phyloP scores from a whole-genome alignment of 1,284 basidiomycete species.

The Xanthoconium separans region DNA sequence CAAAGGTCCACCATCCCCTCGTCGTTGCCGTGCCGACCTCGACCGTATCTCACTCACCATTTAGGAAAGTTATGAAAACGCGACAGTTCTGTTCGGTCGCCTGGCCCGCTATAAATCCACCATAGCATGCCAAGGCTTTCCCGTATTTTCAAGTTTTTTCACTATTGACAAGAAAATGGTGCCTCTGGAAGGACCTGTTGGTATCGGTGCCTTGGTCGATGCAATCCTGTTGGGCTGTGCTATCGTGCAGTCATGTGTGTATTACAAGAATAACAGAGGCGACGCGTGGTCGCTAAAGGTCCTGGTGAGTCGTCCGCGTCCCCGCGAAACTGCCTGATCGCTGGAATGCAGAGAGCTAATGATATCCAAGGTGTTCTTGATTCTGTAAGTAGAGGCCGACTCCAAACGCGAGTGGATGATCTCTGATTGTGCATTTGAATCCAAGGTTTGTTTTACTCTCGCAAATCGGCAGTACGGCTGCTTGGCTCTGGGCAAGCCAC shows the following conservation, averaged over 20 bases:
- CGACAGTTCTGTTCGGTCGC: conserved; percentile 11
- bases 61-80: conserved; percentile 9
- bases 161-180: conserved; percentile 11
- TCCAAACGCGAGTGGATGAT: background rate
- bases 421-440: conserved; percentile 5
- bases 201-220: conserved; percentile 22
- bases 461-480: conserved; percentile 14
- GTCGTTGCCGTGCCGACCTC: conserved; percentile 19
- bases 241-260: conserved; percentile 27
- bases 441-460: conserved; percentile 18
- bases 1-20: background rate
- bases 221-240: conserved; percentile 26
- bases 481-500: conserved; percentile 22
- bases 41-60: background rate
- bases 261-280: conserved; percentile 21
- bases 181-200: conserved; percentile 29
- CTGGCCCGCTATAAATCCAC: background rate
- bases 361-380: conserved; percentile 15
- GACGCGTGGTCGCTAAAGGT: conserved; percentile 12
- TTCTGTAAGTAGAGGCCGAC: conserved; percentile 17
- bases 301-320: conserved; percentile 16
- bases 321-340: background rate
- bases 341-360: conserved; percentile 4
- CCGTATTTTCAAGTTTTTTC: background rate
- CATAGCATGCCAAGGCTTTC: background rate